A percentile compares a stretch with the other conserved stretches of the same genome.
phyloP scores from a whole-genome alignment of 2,329 filamentous ascomycete species.

The Eutypa lata region DNA sequence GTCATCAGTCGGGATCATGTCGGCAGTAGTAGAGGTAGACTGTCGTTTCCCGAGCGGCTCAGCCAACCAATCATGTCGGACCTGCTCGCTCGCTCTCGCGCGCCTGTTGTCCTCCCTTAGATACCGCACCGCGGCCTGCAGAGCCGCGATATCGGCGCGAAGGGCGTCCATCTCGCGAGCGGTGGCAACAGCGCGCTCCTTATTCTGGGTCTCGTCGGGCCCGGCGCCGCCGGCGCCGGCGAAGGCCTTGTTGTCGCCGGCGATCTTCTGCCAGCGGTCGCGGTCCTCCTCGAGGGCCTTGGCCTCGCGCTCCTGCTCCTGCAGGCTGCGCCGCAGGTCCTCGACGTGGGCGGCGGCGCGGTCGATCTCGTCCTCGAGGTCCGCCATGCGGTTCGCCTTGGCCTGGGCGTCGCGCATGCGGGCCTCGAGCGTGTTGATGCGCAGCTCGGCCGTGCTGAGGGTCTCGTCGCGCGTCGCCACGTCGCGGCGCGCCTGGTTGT shows the following conservation, averaged over 20 bases:
- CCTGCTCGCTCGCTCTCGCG: constrained; percentile 55
- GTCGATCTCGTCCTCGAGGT: constrained; percentile 60
- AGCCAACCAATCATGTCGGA: constrained; percentile 58
- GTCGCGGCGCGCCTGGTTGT: constrained; percentile 71
- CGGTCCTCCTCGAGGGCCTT: constrained; percentile 62
- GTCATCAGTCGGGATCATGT: no score
- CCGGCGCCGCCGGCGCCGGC: constrained; percentile 40
- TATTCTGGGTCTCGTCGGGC: constrained; percentile 47
- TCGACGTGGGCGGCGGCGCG: constrained; percentile 47
- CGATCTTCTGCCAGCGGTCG: constrained; percentile 70
- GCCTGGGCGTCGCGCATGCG: constrained; percentile 80
- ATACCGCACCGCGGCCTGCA: constrained; percentile 65
- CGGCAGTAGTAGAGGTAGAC: constrained; percentile 29
- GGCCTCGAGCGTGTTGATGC: constrained; percentile 88
- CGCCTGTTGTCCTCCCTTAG: constrained; percentile 65
- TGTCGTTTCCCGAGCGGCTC: constrained; percentile 53
- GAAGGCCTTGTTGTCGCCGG: constrained; percentile 57
- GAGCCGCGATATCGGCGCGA: constrained; percentile 62
- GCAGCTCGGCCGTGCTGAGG: constrained; percentile 82
- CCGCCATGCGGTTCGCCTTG: constrained; percentile 67
- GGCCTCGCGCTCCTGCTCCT: constrained; percentile 65
- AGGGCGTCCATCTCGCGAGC: constrained; percentile 71
- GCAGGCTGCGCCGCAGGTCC: constrained; percentile 60
- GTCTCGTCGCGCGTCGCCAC: constrained; percentile 75
- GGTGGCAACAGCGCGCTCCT: constrained; percentile 64